Conservation (phyloP, 768 basidiomycete genomes). For the Udeniomyces megalosporus region DNA sequence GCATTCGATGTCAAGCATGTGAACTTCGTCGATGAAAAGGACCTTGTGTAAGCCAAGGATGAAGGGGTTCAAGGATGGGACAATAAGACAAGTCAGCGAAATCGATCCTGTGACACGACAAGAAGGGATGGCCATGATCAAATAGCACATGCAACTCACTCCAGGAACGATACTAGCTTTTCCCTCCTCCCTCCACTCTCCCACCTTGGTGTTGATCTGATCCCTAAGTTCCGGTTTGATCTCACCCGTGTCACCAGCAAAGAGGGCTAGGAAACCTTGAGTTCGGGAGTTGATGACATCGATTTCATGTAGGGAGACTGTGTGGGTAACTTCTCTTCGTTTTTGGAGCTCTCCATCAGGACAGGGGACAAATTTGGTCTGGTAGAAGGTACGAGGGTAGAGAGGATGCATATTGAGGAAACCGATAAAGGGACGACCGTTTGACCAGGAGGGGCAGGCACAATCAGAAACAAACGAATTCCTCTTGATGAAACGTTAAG, state of each 20-base stretch:
- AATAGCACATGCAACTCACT: slow-evolving; percentile 36
- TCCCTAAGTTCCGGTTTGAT: slow-evolving; percentile 92
- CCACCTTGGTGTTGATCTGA: slow-evolving; percentile 92
- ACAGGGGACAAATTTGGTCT: slow-evolving; percentile 97
- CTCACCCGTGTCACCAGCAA: slow-evolving; percentile 72
- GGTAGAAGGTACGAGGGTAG: not conserved
- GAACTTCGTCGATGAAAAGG: slow-evolving; percentile 44
- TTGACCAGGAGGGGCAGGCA: not conserved
- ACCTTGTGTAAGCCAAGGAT: slow-evolving; percentile 39
- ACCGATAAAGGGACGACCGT: not conserved
- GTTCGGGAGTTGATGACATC: slow-evolving; percentile 98
- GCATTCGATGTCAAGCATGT: slow-evolving; percentile 99
- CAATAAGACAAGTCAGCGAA: not conserved
- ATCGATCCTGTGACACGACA: not conserved
- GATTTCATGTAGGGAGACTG: slow-evolving; percentile 93
- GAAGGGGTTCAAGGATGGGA: not conserved
- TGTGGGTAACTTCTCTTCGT: slow-evolving; percentile 91
- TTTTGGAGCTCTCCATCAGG: slow-evolving; percentile 97
- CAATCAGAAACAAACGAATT: not conserved
- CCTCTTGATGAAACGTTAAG: no score
- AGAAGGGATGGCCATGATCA: not conserved
- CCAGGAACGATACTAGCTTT: slow-evolving; percentile 96
- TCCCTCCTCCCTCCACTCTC: slow-evolving; percentile 95
- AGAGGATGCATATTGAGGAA: not conserved
- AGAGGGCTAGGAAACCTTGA: slow-evolving; percentile 89